Base-by-base conservation (phyloP, 495 filamentous ascomycete genomes). In the Trichocladium antarcticum region DNA sequence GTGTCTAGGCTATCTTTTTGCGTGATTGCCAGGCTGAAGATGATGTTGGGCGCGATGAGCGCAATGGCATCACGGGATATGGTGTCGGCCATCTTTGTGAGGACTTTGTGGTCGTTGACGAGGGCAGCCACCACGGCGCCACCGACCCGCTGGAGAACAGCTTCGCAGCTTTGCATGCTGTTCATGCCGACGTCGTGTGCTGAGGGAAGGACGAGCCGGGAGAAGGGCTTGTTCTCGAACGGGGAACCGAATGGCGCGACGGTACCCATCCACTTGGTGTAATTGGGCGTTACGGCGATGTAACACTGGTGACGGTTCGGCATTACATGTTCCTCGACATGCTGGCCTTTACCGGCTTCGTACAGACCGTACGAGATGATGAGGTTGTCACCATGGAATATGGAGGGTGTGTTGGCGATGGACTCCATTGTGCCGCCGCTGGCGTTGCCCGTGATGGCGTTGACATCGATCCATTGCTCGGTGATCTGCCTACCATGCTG, bases 111-210 rank as follows among this genome's bases (percentile, higher is more conserved):
- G 51, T 61, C 54, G 38, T 59, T 44, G 22, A 66, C 50, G 36
- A 74, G 43, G n/a, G 64, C 58, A 38, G 59, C 55, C 0, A 72
- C 64, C 11, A 72, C 57, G 22, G 65, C 69, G 24, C 57, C 65
- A 34, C 65, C 63, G 5, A 65, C 56, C 11, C 61, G 56, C n/a
- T 58, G 31, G 12, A 76, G 55, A 14, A 78, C 50, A 0, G 62
- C 63, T 6, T 64, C 50, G 37, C 61, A 56, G 50, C 51, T 69
- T 39, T 66, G 55, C 70, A 77, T 72, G 59, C 64, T 74, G 57
- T 79, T 77, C 72, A 79, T 76, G 10, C 75, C 74, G 19, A 68
- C 65, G 43, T 77, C 74, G 51, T 79, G 74, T 1, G 64, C 58
- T 0, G 64, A 50, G 1, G 75, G 69, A 1, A 77, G 67, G 12